Evolutionary conservation across 345 rosid species (phyloP), one percentile per base, ranked within the genome.

Genomic region (Trapa bicornis): DNA sequence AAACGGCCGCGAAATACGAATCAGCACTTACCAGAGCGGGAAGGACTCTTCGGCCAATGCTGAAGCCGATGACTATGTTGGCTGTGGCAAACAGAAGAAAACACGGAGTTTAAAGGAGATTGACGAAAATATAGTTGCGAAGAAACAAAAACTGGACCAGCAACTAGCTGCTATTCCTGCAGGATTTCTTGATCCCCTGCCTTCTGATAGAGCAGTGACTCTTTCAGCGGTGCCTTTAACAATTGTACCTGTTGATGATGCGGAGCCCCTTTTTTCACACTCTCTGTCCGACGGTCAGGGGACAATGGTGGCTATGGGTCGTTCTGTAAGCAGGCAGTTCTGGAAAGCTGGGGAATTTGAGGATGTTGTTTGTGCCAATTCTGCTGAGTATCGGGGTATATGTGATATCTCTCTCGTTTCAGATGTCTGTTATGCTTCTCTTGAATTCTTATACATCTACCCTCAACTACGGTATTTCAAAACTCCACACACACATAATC

Each of bases 281-380:
- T 33, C 41, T 37, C 65, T 42, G 53, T 16, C 73, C 22, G 68
- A 38, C 22, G 68, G 16, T 33, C 16, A 56, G 12, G 22, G 37
- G 13, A 36, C 11, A 17, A 22, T 1, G 4, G 10, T 3, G 6
- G 9, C 16, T 35, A 43, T 3, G 65, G 65, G 41, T 68, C 65
- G 65, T 35, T 32, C 16, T 37, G 13, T 4, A 5, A 38, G 42
- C 42, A 58, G 54, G 77, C 92, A 87, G 83, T 92, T 92, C 41
- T 92, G 98, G 98, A 92, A 86, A 80, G 96, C 98, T 15, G 96
- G 93, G 53, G 98, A 92, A 39, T 88, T 82, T 36, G 96, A 81
- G 65, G 75, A 63, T 70, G 82, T 87, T 86, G 84, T 78, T 47
- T 65, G 33, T 38, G 33, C 52, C 37, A 15, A 41, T 37, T 50